A percentile compares a stretch with the other conserved stretches of the same genome.
These are phyloP conservation scores for Podospora conica DNA, from an alignment of 495 filamentous ascomycete species.

Conservation along the genomic window DNA sequence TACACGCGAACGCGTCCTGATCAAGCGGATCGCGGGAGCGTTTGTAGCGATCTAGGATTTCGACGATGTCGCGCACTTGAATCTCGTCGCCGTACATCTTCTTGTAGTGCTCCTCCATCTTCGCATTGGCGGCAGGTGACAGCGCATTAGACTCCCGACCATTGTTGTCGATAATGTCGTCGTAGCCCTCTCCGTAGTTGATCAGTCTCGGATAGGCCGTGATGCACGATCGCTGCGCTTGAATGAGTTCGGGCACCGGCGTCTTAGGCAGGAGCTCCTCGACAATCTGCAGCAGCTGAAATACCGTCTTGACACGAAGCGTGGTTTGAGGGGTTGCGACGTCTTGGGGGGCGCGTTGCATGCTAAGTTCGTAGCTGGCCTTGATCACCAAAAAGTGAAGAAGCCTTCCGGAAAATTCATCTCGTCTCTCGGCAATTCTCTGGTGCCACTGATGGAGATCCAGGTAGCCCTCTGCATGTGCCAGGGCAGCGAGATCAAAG, in stretches of 20 bases:
- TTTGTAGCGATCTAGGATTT: constrained; percentile 77
- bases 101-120: constrained; percentile 96
- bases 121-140: constrained; percentile 67
- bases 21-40: constrained; percentile 72
- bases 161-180: constrained; percentile 83
- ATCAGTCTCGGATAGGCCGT: constrained; percentile 92
- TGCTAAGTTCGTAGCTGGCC: constrained; percentile 69
- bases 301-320: constrained; percentile 78
- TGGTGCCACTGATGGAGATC: constrained; percentile 79
- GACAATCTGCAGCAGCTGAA: constrained; percentile 69
- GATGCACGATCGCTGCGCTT: constrained; percentile 78
- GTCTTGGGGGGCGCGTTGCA: constrained; percentile 59
- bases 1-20: constrained; percentile 93
- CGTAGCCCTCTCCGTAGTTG: constrained; percentile 88
- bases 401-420: constrained; percentile 57
- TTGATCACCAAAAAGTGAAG: constrained; percentile 75
- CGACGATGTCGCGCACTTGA: constrained; percentile 72
- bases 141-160: constrained; percentile 72
- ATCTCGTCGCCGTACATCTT: constrained; percentile 89
- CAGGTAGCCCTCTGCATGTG: constrained; percentile 74
- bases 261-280: constrained; percentile 52
- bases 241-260: constrained; percentile 44
- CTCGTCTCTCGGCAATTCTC: constrained; percentile 52
- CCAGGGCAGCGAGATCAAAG: constrained; percentile 80
- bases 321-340: constrained; percentile 44